Evolutionary conservation across 306 rosid species (phyloP).

Genomic region (Hippophae rhamnoides): DNA sequence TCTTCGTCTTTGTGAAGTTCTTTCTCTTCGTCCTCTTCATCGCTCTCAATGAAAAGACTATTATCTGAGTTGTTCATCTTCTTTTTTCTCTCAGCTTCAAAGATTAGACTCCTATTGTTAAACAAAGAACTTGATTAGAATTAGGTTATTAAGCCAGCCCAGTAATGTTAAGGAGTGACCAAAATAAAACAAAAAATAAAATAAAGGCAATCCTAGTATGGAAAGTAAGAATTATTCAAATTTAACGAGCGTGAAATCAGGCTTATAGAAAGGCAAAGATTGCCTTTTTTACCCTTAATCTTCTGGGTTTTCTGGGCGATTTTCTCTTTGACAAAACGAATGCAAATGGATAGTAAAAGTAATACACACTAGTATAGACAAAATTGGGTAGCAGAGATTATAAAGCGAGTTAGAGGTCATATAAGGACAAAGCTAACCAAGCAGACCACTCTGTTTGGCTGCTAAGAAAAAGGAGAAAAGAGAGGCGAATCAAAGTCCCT

Average conservation of each 20-base stretch:
- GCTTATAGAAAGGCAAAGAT: too few relatives aligned
- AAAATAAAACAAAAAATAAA: too few relatives aligned
- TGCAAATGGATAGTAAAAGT: background rate
- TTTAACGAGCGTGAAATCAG: background rate
- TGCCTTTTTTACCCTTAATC: too few relatives aligned
- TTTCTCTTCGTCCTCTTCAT: conserved; percentile 59
- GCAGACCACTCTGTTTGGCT: conserved; percentile 17
- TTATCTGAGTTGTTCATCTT: conserved; percentile 73
- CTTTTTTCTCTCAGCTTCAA: conserved; percentile 4
- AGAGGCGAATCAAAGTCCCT: background rate
- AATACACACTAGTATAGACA: background rate
- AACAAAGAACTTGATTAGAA: background rate
- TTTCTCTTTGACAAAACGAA: background rate
- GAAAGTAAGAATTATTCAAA: background rate
- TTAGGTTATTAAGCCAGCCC: conserved; percentile 1
- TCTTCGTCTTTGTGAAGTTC: conserved; percentile 41
- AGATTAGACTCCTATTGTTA: background rate
- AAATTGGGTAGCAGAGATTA: background rate
- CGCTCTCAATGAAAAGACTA: conserved; percentile 70
- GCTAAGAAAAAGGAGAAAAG: conserved; percentile 15
- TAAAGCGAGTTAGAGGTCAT: background rate
- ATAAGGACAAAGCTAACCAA: background rate
- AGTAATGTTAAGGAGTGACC: background rate
- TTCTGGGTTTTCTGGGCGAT: too few relatives aligned
- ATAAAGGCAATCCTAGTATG: too few relatives aligned